Evolutionary conservation across 2,329 filamentous ascomycete genomes (phyloP), one percentile per base, ranked within the genome.

Genomic region (Paraconiothyrium sp.): DNA sequence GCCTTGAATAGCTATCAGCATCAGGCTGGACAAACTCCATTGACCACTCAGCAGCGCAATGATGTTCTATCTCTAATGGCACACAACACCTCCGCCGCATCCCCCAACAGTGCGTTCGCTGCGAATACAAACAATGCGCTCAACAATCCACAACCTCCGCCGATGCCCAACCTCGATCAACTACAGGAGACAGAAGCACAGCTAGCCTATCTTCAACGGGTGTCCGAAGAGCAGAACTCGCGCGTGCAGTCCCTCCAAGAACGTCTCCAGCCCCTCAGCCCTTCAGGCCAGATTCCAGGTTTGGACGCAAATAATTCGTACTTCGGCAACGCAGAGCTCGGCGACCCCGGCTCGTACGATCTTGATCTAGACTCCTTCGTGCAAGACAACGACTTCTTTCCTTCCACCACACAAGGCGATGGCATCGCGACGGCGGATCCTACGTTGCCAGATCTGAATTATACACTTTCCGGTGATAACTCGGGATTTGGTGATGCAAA

Each of bases 191-290:
- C 90, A 4, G 86, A 90, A 63, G 84, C 90, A 14, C 91, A 97
- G 64, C 86, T 97, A 32, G 92, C 95, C 55, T 86, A 91, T 34
- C 84, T 98, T 2, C 88, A 92, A 65, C 90, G 89, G 47, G 83
- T 97, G 71, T 92, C 96, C 73, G 87, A 88, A 27, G 89, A 94
- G 62, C 93, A 97, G 72, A 89, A 91, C 62, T 85, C 85, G 51
- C 90, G 91, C 52, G 90, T 97, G 1, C 88, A 92, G 63, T 88
- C 92, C 60, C 83, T 97, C 10, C 89, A 89, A 55, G 89, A 88
- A 58, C 82, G 93, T 16, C 84, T 97, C 8, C 89, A 91, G 7
- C 93, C 93, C 0, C 84, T 97, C 13, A 94, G 90, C 71, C 93
- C 93, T 0, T 92, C 88, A 0, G 93, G 92, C 4, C 86, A 87